Evolutionary conservation across 495 filamentous ascomycete genomes (phyloP), one percentile per base, ranked within the genome.

Genomic region (Coniosporium apollinis): DNA sequence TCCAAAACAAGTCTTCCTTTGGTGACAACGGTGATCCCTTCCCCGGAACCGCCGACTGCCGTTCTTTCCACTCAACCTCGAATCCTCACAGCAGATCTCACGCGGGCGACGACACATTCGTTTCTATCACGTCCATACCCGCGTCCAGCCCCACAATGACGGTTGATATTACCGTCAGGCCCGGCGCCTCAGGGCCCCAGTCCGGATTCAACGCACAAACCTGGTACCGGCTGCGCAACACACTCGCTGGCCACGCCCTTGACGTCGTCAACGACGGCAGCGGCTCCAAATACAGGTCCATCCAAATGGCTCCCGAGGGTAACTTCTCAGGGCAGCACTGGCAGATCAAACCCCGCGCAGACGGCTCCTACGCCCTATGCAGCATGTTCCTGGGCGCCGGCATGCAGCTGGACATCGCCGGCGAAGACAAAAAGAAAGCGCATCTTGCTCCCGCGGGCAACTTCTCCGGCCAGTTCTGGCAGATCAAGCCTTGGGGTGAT

Each of bases 401-500:
- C 16, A 29, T 36, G 5, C 30, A 36, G 21, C 24, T 44, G 2
- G 41, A 44, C 22, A 26, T 44, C 2, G 34, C 34, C 32, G 31
- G 36, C 3, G 28, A 39, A 14, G 41, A 44, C 21, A 39, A 39
- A 24, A 28, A 17, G 22, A 39, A 14, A 19, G 24, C 34, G n/a
- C n/a, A 14, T 32, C 11, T 44, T 8, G 10, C 11, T 14, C 13
- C 19, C 4, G 36, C 36, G 2, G 41, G 36, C 1, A 4, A 6
- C 5, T 39, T 30, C 16, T 30, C 36, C 5, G 41, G 41, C 13
- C 41, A 44, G 41, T 30, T 33, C 19, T 44, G 41, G 41, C 34
- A 7, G 14, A 44, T 44, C 31, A 36, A 39, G 22, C 30, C 41
- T 15, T 44, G 41, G 41, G 41, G 41, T 11, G 41, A 44, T 34